Evolutionary conservation across 306 rosid genomes (phyloP).

Genomic region (Vicia faba): DNA sequence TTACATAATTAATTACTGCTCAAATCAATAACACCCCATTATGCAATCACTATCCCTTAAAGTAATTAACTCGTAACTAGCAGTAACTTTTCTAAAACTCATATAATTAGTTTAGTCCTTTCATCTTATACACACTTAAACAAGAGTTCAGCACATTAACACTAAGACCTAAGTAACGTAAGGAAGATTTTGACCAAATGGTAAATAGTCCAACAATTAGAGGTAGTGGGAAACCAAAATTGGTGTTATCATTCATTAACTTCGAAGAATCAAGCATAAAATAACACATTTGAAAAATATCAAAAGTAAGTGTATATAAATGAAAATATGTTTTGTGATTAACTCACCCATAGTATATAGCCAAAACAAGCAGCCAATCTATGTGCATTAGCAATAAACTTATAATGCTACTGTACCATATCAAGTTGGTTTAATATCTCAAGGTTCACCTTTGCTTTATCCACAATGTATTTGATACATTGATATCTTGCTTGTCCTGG

Average conservation of each 20-base stretch:
- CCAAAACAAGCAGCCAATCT: slow-evolving; percentile 20
- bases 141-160: too few species aligned
- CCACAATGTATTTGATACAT: slow-evolving; percentile 68
- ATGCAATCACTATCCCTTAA: too few species aligned
- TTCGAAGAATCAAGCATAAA: slow-evolving; percentile 25
- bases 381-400: slow-evolving; percentile 20
- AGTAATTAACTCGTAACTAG: too few species aligned
- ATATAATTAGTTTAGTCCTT: too few species aligned
- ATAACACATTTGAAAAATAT: slow-evolving; percentile 29
- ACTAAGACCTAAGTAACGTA: not conserved
- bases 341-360: slow-evolving; percentile 28
- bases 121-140: too few species aligned
- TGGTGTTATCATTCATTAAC: slow-evolving; percentile 30
- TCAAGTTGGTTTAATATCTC: slow-evolving; percentile 81
- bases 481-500: slow-evolving; percentile 75
- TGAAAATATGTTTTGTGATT: slow-evolving; percentile 28
- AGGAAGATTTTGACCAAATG: not conserved
- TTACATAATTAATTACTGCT: too few species aligned
- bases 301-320: slow-evolving; percentile 33
- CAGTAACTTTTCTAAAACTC: too few species aligned
- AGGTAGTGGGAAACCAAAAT: slow-evolving; percentile 1
- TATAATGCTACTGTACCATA: slow-evolving; percentile 58
- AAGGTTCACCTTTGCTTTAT: slow-evolving; percentile 76
- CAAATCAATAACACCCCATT: too few species aligned
- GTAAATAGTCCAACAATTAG: not conserved